Evolutionary conservation across 2,329 filamentous ascomycete genomes (phyloP).

Genomic region (Falciphora oryzae): DNA sequence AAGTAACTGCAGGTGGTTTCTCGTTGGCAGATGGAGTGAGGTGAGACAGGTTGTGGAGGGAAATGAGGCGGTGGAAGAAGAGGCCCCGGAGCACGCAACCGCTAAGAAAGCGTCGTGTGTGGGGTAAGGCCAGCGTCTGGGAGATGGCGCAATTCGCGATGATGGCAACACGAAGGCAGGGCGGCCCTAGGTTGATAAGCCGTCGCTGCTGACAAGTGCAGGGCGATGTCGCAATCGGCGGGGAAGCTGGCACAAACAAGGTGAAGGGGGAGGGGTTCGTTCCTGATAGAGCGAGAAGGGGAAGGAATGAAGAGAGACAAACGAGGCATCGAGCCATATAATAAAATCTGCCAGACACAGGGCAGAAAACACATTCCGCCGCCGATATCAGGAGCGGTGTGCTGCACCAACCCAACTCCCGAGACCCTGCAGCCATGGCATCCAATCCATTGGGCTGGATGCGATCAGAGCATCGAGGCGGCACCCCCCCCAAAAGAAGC

Average conservation of each 20-base stretch:
- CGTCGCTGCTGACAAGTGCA: constrained; percentile 3
- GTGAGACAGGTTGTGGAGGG: background rate
- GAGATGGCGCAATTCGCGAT: constrained; percentile 20
- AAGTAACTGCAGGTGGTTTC: background rate
- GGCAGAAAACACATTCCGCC: background rate
- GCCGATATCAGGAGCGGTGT: background rate
- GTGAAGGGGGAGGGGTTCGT: background rate
- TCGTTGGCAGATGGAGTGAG: background rate
- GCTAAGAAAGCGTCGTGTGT: background rate
- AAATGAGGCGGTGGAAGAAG: background rate
- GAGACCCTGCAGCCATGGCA: background rate
- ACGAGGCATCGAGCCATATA: background rate
- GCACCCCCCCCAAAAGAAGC: too few species aligned
- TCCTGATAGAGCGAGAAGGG: background rate
- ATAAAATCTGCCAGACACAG: background rate
- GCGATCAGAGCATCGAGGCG: background rate
- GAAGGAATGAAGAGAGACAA: background rate
- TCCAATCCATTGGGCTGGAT: background rate
- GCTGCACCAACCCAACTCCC: background rate
- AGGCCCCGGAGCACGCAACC: constrained; percentile 3
- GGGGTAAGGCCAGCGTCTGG: background rate
- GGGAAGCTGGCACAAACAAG: constrained; percentile 1
- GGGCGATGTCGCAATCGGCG: constrained; percentile 11
- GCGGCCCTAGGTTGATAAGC: background rate
- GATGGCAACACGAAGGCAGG: background rate